phyloP scores from a whole-genome alignment of 164 flowering plant genomes.

The Umbellularia californica region DNA sequence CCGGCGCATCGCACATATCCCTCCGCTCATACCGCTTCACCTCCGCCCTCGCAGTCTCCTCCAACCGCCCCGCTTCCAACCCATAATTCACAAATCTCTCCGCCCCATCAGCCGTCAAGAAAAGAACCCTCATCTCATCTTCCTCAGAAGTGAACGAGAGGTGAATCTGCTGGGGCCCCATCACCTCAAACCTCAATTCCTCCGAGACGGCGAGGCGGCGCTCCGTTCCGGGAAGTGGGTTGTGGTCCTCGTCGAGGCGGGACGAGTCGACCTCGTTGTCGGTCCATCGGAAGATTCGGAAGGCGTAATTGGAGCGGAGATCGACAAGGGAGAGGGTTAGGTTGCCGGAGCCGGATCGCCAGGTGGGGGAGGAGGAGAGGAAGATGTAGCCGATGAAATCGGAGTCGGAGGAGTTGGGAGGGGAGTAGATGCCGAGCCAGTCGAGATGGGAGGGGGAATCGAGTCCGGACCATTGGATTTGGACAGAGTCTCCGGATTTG shows the following conservation, averaged over 20 bases:
- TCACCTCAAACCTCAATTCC: constrained; percentile 35
- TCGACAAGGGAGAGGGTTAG: constrained; percentile 61
- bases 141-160: constrained; percentile 54
- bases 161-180: constrained; percentile 86
- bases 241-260: constrained; percentile 60
- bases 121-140: constrained; percentile 91
- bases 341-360: constrained; percentile 75
- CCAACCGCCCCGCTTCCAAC: constrained; percentile 28
- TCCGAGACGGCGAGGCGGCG: constrained; percentile 50
- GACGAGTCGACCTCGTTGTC: constrained; percentile 45
- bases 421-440: constrained; percentile 87
- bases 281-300: constrained; percentile 81
- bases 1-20: constrained; percentile 87
- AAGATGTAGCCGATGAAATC: constrained; percentile 84
- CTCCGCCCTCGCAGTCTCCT: constrained; percentile 33
- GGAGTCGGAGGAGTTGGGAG: constrained; percentile 54
- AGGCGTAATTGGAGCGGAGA: constrained; percentile 70
- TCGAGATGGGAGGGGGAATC: constrained; percentile 60
- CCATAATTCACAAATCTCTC: constrained; percentile 66
- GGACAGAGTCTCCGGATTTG: constrained; percentile 55
- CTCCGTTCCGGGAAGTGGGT: constrained; percentile 75
- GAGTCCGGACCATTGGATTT: constrained; percentile 56
- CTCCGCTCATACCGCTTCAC: constrained; percentile 75
- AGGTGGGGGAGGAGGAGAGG: constrained; percentile 52
- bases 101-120: constrained; percentile 51